These are phyloP conservation scores for Penium margaritaceum DNA, from an alignment of 139 green algal genomes.

Conservation along the genomic window DNA sequence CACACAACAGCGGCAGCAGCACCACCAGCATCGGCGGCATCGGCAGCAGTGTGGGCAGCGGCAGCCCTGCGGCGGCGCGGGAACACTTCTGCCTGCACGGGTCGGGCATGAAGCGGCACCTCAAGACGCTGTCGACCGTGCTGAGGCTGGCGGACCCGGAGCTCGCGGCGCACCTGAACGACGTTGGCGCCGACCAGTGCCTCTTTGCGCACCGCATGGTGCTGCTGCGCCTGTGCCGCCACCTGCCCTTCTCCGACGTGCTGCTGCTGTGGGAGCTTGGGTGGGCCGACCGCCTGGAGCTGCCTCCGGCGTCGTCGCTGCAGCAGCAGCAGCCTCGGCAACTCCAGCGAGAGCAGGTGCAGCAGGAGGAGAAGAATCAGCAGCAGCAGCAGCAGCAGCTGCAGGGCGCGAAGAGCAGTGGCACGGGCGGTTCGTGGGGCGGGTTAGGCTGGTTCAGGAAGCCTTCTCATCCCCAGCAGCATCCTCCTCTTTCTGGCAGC, in stretches of 20 bases:
- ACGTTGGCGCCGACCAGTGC: background rate
- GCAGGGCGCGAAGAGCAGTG: background rate
- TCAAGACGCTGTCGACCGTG: slow-evolving; percentile 50
- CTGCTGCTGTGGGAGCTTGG: slow-evolving; percentile 5
- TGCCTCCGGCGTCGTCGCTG: background rate
- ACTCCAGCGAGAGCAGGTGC: background rate
- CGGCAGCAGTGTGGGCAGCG: too few species aligned
- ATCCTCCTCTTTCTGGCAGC: too few species aligned
- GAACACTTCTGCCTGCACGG: slow-evolving; percentile 66
- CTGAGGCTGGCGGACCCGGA: slow-evolving; percentile 50
- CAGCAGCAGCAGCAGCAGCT: background rate
- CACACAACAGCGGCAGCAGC: too few species aligned
- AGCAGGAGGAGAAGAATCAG: background rate
- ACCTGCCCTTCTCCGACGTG: background rate
- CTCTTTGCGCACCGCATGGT: slow-evolving; percentile 10
- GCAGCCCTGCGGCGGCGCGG: too few species aligned
- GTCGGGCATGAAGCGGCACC: slow-evolving; percentile 60
- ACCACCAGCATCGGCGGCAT: too few species aligned
- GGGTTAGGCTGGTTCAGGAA: background rate
- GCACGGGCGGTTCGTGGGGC: background rate
- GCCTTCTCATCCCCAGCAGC: too few species aligned
- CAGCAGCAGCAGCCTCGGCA: background rate
- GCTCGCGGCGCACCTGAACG: slow-evolving; percentile 20
- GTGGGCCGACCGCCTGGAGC: background rate
- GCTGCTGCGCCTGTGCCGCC: background rate